Base-by-base conservation (phyloP, 2,329 filamentous ascomycete species). In the Aspergillus terreus region DNA sequence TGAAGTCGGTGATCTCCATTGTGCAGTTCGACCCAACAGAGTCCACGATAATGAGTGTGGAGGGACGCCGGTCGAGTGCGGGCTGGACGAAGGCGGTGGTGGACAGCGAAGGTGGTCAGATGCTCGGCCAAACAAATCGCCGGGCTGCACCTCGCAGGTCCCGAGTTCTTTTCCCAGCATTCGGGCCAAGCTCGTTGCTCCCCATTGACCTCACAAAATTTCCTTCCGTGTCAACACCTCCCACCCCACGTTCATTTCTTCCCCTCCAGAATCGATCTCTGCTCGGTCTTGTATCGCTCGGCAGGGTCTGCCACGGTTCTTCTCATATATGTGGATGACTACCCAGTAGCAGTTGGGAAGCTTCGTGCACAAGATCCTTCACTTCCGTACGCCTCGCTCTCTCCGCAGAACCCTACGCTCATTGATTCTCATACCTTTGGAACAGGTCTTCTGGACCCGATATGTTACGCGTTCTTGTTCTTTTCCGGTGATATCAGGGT, bases 1-100 rank as follows among this genome's bases (percentile, higher is more conserved):
- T 78, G 58, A 90, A 92, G 61, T 83, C 83, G 51, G 94, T 97
- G 72, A 97, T 90, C 58, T 96, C 90, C 92, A 97, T 96, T 55
- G 52, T 63, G 27, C 27, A 30, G 7, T 30, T 9, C 27, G 27
- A 30, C 27, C 9, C 27, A 30, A 30, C 27, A 30, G 10, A 30
- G 27, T 11, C 27, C 7, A 30, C 27, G 27, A 30, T 30, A 9
- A 30, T 30, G 27, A 30, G 27, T 30, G 27, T 30, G 27, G 27
- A 32, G 15, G 19, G 36, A 19, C 21, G 27, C 12, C 7, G 41
- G 47, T 50, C 54, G 47, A 55, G 54, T 49, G 53, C 56, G 54
- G 51, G 48, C 52, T 59, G 58, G 60, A 38, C 35, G 35, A 57
- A 58, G 62, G 60, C 50, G 54, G 25, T 32, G 40, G 32, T 50